Evolutionary conservation across 495 filamentous ascomycete genomes (phyloP).

Genomic region (Stereocaulon alpinum): DNA sequence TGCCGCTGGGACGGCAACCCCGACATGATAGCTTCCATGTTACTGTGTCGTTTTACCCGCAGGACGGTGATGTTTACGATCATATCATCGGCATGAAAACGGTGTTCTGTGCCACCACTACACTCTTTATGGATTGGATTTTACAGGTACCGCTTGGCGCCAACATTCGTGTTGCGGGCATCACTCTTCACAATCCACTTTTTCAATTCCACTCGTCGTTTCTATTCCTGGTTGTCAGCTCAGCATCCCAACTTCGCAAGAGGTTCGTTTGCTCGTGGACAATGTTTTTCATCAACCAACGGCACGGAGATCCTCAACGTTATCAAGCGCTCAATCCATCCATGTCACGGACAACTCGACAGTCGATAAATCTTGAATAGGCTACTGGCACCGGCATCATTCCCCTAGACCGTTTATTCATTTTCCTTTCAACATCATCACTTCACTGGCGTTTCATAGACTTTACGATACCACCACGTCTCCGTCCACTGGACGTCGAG

Average conservation of each 20-base stretch:
- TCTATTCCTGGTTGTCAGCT: too few species aligned
- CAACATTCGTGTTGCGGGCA: neutral
- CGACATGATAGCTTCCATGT: too few species aligned
- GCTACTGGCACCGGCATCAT: neutral
- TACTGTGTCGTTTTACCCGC: too few species aligned
- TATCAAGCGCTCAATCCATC: too few species aligned
- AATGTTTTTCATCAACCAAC: too few species aligned
- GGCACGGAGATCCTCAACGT: too few species aligned
- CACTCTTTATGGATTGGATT: conserved; percentile 2
- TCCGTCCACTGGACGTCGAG: neutral
- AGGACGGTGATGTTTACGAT: too few species aligned
- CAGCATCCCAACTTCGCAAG: too few species aligned
- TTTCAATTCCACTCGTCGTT: neutral
- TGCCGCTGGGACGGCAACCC: neutral
- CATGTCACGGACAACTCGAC: neutral
- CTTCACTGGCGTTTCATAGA: neutral
- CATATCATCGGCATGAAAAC: neutral
- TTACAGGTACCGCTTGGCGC: neutral
- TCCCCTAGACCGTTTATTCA: neutral
- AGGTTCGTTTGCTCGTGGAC: too few species aligned
- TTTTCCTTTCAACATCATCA: neutral
- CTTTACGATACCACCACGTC: neutral
- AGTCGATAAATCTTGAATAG: neutral
- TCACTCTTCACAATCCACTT: neutral
- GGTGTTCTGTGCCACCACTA: neutral